A percentile compares a stretch with the other conserved stretches of the same genome.
Conservation (phyloP, 768 basidiomycete species). For the Boletus reticuloceps region DNA sequence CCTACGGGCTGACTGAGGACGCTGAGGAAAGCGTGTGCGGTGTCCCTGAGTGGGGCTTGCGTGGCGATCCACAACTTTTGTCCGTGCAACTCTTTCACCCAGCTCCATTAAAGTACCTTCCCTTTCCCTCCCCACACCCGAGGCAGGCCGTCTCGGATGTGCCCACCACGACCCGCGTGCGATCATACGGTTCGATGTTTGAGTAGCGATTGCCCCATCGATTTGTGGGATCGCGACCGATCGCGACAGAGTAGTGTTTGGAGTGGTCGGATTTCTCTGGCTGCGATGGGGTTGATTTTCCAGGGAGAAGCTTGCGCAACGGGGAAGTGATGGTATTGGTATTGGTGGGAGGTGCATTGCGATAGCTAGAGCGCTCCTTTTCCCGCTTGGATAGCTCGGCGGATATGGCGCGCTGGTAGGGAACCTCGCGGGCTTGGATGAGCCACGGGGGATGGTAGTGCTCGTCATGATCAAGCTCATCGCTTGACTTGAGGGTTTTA, state of each 20-base stretch:
- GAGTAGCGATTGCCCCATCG: conserved; percentile 60
- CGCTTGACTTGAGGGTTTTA: background rate
- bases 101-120: conserved; percentile 78
- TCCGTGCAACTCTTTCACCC: conserved; percentile 75
- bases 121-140: conserved; percentile 26
- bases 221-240: conserved; percentile 48
- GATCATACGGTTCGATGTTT: conserved; percentile 78
- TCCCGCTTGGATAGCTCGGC: conserved; percentile 38
- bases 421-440: conserved; percentile 3
- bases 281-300: conserved; percentile 7
- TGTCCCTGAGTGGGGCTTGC: conserved; percentile 73
- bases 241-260: conserved; percentile 55
- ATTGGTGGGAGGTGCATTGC: conserved; percentile 17
- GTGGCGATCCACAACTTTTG: conserved; percentile 83
- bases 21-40: conserved; percentile 75
- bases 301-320: conserved; percentile 3
- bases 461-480: conserved; percentile 15
- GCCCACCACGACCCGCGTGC: conserved; percentile 65
- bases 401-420: conserved; percentile 31
- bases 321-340: background rate
- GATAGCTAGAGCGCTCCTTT: conserved; percentile 30
- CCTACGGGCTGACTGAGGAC: conserved; percentile 52
- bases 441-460: conserved; percentile 15
- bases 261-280: conserved; percentile 18
- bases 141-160: conserved; percentile 14